Base-by-base conservation (phyloP, 352 stramenopile species). In the Globisporangium spiculum region DNA sequence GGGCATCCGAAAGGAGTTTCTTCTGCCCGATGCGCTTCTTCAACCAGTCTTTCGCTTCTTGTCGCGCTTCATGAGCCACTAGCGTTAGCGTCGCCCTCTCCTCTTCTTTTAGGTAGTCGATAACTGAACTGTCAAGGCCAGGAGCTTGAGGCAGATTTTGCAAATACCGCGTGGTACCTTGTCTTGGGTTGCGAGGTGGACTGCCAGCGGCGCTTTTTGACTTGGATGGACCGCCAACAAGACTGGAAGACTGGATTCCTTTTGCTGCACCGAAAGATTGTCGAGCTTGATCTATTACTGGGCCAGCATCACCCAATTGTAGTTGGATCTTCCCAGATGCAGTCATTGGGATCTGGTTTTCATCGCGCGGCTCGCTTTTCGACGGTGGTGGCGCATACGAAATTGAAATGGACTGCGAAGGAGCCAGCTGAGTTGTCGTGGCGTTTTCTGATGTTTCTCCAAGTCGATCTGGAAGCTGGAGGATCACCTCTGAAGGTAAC, bases 11-110 rank as follows among this genome's bases (percentile, higher is more conserved):
- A 0, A 94, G 62, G 14, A 94, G 66, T 55, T 92, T 92, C 68
- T 91, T 91, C 63, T 92, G 81, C 8, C 86, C 84, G 56, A 86
- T 88, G 24, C 84, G 80, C 48, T 94, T 93, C 4, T 76, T 74
- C 12, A 94, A 73, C 86, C 84, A 94, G 41, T 86, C 81, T 30
- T 84, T 76, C 4, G 83, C 86, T 34, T 93, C 84, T 12, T 68
- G 72, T 9, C 82, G 79, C 12, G 86, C 84, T 67, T 94, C 81
- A 9, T 90, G 74, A 9, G 83, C 84, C 24, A 94, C 83, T 18
- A 93, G 67, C 8, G 74, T 88, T 65, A 94, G 56, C 0, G 86
- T 92, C 36, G 82, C 69, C 16, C 72, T 75, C 61, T 94, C 86
- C 70, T 94, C 77, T 63, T 84, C 80, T 55, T 68, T 68, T 24